A percentile compares a stretch with the other conserved stretches of the same genome.
Evolutionary conservation across 1,284 basidiomycete species (phyloP).

Genomic region (Ceratobasidium sp.): DNA sequence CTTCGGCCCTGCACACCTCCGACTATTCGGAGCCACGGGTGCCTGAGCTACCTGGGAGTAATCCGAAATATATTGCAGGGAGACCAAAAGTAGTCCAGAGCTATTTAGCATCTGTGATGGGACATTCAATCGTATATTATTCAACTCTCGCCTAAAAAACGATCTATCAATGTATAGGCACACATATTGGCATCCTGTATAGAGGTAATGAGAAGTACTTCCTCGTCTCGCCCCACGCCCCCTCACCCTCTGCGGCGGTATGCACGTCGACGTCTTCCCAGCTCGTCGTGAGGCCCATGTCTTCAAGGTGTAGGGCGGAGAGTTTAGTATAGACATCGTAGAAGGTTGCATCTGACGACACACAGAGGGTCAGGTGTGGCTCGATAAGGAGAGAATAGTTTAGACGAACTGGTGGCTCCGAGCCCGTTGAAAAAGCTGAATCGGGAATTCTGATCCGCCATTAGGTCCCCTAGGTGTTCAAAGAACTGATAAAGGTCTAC

Average conservation of each 20-base stretch:
- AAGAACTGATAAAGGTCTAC: conserved; percentile 86
- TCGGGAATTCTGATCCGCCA: conserved; percentile 81
- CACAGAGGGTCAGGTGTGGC: neutral
- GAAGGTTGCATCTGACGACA: conserved; percentile 77
- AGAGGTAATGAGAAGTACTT: conserved; percentile 78
- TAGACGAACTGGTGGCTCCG: conserved; percentile 87
- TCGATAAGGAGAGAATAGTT: conserved; percentile 60
- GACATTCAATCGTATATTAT: no score
- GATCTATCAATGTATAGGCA: conserved; percentile 9
- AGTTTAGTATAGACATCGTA: conserved; percentile 94
- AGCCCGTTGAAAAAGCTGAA: conserved; percentile 98
- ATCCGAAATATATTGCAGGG: no score
- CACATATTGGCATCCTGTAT: conserved; percentile 60
- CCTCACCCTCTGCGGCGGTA: conserved; percentile 58
- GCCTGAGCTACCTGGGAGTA: no score
- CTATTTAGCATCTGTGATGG: no score
- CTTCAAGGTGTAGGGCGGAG: conserved; percentile 86
- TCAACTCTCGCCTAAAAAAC: no score
- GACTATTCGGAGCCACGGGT: no score
- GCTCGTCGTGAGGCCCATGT: conserved; percentile 78
- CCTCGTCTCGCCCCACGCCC: conserved; percentile 76
- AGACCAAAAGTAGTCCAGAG: no score
- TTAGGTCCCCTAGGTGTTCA: conserved; percentile 81
- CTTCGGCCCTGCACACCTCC: no score
- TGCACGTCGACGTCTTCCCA: conserved; percentile 82